Base-by-base conservation (phyloP, 1,284 basidiomycete species). In the Cryptococcus sp. region DNA sequence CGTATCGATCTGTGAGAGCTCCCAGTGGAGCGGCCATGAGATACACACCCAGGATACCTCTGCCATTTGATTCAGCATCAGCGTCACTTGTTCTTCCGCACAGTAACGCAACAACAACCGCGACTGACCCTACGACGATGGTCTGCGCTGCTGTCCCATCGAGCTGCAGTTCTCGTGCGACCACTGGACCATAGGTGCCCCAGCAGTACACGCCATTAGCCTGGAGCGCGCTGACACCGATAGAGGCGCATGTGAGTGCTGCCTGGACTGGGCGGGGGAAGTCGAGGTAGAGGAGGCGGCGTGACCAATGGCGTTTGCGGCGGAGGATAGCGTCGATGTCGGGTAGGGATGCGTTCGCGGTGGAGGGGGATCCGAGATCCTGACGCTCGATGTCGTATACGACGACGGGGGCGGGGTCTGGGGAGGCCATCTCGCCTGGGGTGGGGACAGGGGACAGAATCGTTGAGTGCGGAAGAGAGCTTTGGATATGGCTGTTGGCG, bases 151-250 rank as follows among this genome's bases (percentile, higher is more conserved):
- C 61, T 4, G 72, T 61, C 2, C 63, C 68, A 23, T 61, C 65
- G 52, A 78, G 55, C 1, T 69, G 65, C 18, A 76, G 52, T 46
- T 49, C 50, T 40, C 63, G 55, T 4, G 66, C 64, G 9, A 78
- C 72, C 12, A 76, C 70, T 0, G 75, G 75, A 0, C 77, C 77
- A 62, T 78, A 78, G 0, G 74, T 75, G 1, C 75, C 73, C 75
- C 75, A 78, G 51, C 67, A 75, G 59, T 76, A 77, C n/a, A 76
- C 75, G n/a, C 77, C 77, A 57, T 78, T 77, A 1, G 77, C 75
- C 57, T 73, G 72, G 0, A 76, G 42, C 5, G 75, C 68, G 35
- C 69, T 71, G 35, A 71, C 33, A 2, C 49, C 59, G 11, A 78
- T 73, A 53, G 63, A 64, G 4, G 69, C 23, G 43, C 72, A 72